Evolutionary conservation across 306 rosid species (phyloP).

Genomic region (Luffa acutangula): DNA sequence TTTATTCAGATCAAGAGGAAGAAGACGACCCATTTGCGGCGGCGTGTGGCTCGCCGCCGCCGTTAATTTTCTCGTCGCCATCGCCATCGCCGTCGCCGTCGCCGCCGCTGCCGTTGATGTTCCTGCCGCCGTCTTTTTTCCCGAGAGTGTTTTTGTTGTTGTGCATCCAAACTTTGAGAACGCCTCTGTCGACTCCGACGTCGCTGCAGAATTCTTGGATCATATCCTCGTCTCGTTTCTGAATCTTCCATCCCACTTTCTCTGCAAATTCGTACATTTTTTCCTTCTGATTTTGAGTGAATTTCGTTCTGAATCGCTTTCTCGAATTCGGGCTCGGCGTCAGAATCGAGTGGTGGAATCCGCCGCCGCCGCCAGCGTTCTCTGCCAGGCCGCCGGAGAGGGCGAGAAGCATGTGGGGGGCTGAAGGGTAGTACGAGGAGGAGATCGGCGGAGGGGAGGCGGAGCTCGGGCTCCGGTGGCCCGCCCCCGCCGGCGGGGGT

Average conservation of each 20-base stretch:
- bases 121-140: slow-evolving; percentile 28
- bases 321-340: slow-evolving; percentile 22
- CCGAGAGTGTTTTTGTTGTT: slow-evolving; percentile 69
- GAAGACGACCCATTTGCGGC: slow-evolving; percentile 77
- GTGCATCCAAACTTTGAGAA: slow-evolving; percentile 96
- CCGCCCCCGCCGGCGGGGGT: not conserved
- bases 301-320: slow-evolving; percentile 71
- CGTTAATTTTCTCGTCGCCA: slow-evolving; percentile 2
- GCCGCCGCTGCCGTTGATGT: slow-evolving; percentile 1
- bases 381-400: slow-evolving; percentile 57
- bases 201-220: slow-evolving; percentile 55
- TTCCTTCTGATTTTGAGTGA: slow-evolving; percentile 73
- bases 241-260: slow-evolving; percentile 87
- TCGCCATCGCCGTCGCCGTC: slow-evolving; percentile 17
- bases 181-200: slow-evolving; percentile 55
- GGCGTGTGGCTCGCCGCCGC: not conserved
- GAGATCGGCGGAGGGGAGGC: slow-evolving; percentile 98
- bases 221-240: slow-evolving; percentile 66
- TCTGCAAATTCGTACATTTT: slow-evolving; percentile 81
- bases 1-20: slow-evolving; percentile 54
- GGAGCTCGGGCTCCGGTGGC: slow-evolving; percentile 55
- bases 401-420: slow-evolving; percentile 86
- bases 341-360: slow-evolving; percentile 4
- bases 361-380: slow-evolving; percentile 13
- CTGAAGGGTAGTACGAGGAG: slow-evolving; percentile 84